A percentile compares a stretch with the other conserved stretches of the same genome.
Evolutionary conservation across 2,329 filamentous ascomycete species (phyloP).

Genomic region (Cytospora leucostoma): DNA sequence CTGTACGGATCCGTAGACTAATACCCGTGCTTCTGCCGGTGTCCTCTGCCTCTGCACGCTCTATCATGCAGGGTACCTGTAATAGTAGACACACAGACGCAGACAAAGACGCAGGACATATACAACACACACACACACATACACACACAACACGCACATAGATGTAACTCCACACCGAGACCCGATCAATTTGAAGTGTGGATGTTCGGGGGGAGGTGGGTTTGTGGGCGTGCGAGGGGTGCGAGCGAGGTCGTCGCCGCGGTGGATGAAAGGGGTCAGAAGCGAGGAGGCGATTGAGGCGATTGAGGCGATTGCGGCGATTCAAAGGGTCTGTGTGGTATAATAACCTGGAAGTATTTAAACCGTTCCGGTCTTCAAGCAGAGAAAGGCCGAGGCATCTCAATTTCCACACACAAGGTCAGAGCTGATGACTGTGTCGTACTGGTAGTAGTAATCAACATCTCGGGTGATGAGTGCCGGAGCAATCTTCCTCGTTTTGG

Average conservation of each 20-base stretch:
- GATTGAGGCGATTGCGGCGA: not conserved
- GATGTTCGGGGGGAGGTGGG: no score
- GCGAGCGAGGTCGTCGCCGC: not conserved
- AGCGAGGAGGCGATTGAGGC: not conserved
- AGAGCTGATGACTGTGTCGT: not conserved
- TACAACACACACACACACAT: not conserved
- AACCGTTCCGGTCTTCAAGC: not conserved
- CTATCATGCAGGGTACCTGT: not conserved
- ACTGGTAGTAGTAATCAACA: not conserved
- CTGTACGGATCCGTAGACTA: no score
- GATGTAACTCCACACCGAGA: constrained; percentile 11
- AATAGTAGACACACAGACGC: not conserved
- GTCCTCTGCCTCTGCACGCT: not conserved
- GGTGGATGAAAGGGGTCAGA: not conserved
- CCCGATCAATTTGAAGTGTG: not conserved
- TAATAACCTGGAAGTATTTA: not conserved
- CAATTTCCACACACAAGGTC: not conserved
- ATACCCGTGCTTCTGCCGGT: not conserved
- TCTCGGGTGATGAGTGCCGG: not conserved
- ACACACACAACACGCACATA: not conserved
- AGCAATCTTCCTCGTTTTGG: not conserved
- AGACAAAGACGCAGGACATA: no score
- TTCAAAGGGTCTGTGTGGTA: not conserved
- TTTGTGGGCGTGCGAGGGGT: not conserved
- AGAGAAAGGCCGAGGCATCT: not conserved